These are phyloP conservation scores for Musa acuminata DNA, from an alignment of 176 grass and related monocot species.

Conservation along the genomic window DNA sequence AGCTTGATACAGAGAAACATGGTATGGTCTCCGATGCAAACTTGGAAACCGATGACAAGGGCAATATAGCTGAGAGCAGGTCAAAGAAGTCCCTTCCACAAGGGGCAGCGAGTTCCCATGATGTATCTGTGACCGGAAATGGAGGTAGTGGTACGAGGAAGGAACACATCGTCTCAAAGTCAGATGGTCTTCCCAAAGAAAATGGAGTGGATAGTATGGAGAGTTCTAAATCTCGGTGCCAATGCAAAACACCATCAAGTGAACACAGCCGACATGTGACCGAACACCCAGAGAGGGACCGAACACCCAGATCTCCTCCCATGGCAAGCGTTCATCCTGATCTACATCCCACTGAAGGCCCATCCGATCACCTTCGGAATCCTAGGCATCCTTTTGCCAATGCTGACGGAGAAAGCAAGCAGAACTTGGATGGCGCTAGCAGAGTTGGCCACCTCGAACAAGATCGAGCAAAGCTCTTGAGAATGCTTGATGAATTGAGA, in stretches of 20 bases:
- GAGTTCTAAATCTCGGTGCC: no score
- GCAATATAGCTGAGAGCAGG: constrained; percentile 8
- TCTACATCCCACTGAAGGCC: constrained; percentile 28
- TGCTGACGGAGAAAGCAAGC: constrained; percentile 19
- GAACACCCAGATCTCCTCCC: constrained; percentile 16
- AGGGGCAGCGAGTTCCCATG: no score
- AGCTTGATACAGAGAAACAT: constrained; percentile 40
- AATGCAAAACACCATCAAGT: no score
- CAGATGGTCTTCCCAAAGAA: constrained; percentile 21
- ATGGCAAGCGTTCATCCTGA: constrained; percentile 6
- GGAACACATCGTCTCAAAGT: constrained; percentile 29
- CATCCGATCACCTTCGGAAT: constrained; percentile 27
- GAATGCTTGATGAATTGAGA: constrained; percentile 91
- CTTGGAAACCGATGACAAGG: constrained; percentile 14
- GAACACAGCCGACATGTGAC: no score
- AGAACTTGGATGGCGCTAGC: constrained; percentile 41
- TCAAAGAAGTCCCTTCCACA: constrained; percentile 16
- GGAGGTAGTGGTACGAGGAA: constrained; percentile 23
- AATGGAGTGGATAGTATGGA: not conserved
- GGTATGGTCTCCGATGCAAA: constrained; percentile 18
- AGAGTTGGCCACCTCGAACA: constrained; percentile 73
- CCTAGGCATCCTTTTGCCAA: constrained; percentile 23
- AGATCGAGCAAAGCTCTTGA: constrained; percentile 64
- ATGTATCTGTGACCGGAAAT: constrained; percentile 15
- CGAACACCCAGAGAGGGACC: constrained; percentile 9